These are phyloP conservation scores for Zymoseptoria brevis DNA, from an alignment of 2,329 filamentous ascomycete genomes.

Conservation along the genomic window DNA sequence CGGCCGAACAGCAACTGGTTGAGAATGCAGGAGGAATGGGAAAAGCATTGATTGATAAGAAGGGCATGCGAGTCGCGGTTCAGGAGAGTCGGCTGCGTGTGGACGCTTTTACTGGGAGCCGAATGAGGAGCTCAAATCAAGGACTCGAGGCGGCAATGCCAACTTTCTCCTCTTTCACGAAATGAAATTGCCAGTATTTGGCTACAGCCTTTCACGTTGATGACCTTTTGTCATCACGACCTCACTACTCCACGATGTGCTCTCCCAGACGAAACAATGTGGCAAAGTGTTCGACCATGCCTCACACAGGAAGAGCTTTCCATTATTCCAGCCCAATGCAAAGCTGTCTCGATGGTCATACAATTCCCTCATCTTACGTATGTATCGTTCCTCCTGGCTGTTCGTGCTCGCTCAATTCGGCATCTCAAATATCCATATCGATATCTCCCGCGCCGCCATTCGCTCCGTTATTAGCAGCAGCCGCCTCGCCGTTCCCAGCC, in stretches of 20 bases:
- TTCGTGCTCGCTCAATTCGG: neutral
- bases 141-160: neutral
- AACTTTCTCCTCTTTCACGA: neutral
- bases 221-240: too few relatives aligned
- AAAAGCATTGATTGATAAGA: neutral
- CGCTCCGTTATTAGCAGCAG: conserved; percentile 13
- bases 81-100: neutral
- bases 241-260: too few relatives aligned
- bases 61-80: too few relatives aligned
- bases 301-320: neutral
- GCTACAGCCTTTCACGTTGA: too few relatives aligned
- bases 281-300: neutral
- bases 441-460: conserved; percentile 22
- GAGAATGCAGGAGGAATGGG: neutral
- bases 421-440: conserved; percentile 28
- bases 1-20: neutral
- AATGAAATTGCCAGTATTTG: too few relatives aligned
- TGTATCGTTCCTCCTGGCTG: neutral
- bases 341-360: neutral
- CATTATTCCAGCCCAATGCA: neutral
- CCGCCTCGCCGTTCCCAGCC: conserved; percentile 24
- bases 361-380: neutral
- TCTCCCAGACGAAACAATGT: neutral
- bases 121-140: neutral
- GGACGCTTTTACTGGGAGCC: neutral